These are phyloP conservation scores for Truncatella angustata DNA, from an alignment of 2,329 filamentous ascomycete genomes.

Conservation along the genomic window DNA sequence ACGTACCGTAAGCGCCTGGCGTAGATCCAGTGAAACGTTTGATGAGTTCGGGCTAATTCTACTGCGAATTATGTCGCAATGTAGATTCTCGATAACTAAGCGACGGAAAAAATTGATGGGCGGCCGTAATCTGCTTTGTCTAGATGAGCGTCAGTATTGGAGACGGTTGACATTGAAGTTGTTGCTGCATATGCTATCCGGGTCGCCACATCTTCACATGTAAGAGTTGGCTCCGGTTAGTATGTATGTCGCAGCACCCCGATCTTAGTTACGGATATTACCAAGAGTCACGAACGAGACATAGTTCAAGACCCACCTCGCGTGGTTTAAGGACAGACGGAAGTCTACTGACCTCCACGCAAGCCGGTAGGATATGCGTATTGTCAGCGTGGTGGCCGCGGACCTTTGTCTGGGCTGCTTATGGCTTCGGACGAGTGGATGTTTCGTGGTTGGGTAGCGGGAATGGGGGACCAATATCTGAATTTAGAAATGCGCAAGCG, in stretches of 20 bases:
- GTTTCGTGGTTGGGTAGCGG: slow-evolving; percentile 28
- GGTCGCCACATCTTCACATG: background rate
- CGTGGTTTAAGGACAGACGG: slow-evolving; percentile 1
- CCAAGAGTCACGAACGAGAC: background rate
- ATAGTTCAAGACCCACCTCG: slow-evolving; percentile 5
- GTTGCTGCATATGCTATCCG: background rate
- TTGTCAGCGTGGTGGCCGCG: slow-evolving; percentile 10
- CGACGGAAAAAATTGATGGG: slow-evolving; percentile 14
- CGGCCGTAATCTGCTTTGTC: background rate
- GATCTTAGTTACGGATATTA: background rate
- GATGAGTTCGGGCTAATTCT: background rate
- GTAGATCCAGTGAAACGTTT: background rate
- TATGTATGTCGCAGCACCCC: background rate
- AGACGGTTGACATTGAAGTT: background rate
- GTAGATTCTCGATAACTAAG: background rate
- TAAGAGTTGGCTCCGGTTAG: background rate
- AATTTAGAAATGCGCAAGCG: background rate
- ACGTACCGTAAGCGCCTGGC: slow-evolving; percentile 2
- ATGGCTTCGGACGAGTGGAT: slow-evolving; percentile 29
- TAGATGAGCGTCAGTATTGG: background rate
- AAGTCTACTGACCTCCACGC: slow-evolving; percentile 9
- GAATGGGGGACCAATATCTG: slow-evolving; percentile 21
- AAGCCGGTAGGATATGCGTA: background rate
- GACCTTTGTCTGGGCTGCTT: background rate
- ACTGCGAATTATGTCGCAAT: slow-evolving; percentile 9